Conservation (phyloP, 2,329 filamentous ascomycete genomes). For the Zopfia rhizophila region DNA sequence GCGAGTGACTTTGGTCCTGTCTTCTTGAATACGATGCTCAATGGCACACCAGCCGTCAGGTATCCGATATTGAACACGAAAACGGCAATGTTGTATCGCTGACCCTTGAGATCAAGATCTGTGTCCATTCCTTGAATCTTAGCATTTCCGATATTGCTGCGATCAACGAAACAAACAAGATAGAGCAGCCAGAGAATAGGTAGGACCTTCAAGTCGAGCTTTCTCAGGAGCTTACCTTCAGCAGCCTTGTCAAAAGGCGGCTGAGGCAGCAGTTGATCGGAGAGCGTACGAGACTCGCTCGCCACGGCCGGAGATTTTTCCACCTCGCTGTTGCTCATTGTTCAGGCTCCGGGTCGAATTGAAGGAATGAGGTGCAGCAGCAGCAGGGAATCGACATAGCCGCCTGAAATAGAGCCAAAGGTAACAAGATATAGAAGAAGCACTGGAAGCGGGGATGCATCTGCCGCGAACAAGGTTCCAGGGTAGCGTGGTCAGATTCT, state of each 20-base stretch:
- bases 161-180: conserved; percentile 46
- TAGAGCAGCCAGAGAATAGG: conserved; percentile 47
- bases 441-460: too few species aligned
- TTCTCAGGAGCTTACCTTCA: conserved; percentile 39
- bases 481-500: too few species aligned
- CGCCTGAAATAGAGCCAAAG: too few species aligned
- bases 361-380: too few species aligned
- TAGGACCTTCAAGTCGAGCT: conserved; percentile 42
- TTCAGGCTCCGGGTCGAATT: too few species aligned
- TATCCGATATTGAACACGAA: conserved; percentile 53
- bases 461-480: too few species aligned
- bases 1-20: conserved; percentile 44
- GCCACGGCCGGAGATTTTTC: conserved; percentile 10
- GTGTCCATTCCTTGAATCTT: conserved; percentile 49
- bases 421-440: too few species aligned
- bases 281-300: too few species aligned
- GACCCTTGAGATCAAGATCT: conserved; percentile 47
- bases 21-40: conserved; percentile 47
- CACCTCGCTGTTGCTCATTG: too few species aligned
- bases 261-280: too few species aligned
- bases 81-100: conserved; percentile 50
- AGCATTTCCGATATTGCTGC: conserved; percentile 45
- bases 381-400: too few species aligned
- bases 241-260: conserved; percentile 35
- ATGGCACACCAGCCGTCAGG: conserved; percentile 46